These are phyloP conservation scores for Tylopilus balloui DNA, from an alignment of 768 basidiomycete genomes.

Conservation along the genomic window DNA sequence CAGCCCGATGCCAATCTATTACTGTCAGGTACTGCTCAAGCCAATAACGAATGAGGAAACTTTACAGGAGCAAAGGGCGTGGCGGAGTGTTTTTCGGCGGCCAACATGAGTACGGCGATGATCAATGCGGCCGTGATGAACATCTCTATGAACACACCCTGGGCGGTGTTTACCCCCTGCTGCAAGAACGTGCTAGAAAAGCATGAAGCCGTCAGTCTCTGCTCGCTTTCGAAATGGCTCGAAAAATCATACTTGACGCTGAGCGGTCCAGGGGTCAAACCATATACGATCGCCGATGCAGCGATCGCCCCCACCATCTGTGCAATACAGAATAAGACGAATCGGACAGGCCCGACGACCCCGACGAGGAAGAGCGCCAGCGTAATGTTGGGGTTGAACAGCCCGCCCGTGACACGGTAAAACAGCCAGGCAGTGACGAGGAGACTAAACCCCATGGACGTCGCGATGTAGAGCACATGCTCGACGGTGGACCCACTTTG, in stretches of 20 bases:
- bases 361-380: slow-evolving; percentile 57
- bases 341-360: slow-evolving; percentile 50
- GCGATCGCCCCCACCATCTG: slow-evolving; percentile 58
- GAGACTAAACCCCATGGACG: slow-evolving; percentile 57
- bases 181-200: slow-evolving; percentile 43
- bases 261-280: slow-evolving; percentile 50
- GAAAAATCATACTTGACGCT: slow-evolving; percentile 43
- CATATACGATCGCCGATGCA: slow-evolving; percentile 51
- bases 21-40: not conserved
- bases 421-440: slow-evolving; percentile 65
- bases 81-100: slow-evolving; percentile 61
- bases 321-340: slow-evolving; percentile 56
- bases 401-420: slow-evolving; percentile 57
- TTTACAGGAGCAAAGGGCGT: slow-evolving; percentile 67
- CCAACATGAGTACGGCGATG: slow-evolving; percentile 66
- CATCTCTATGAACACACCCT: slow-evolving; percentile 70
- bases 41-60: not conserved
- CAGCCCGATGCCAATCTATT: slow-evolving; percentile 59
- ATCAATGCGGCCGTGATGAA: slow-evolving; percentile 59
- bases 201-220: slow-evolving; percentile 1
- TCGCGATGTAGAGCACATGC: slow-evolving; percentile 52
- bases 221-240: slow-evolving; percentile 9
- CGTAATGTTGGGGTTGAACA: slow-evolving; percentile 64
- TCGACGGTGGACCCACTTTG: slow-evolving; percentile 34
- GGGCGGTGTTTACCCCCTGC: slow-evolving; percentile 44